A percentile compares a stretch with the other conserved stretches of the same genome.
phyloP scores from a whole-genome alignment of 148 eudicot species.

The Amaranthus cruentus region DNA sequence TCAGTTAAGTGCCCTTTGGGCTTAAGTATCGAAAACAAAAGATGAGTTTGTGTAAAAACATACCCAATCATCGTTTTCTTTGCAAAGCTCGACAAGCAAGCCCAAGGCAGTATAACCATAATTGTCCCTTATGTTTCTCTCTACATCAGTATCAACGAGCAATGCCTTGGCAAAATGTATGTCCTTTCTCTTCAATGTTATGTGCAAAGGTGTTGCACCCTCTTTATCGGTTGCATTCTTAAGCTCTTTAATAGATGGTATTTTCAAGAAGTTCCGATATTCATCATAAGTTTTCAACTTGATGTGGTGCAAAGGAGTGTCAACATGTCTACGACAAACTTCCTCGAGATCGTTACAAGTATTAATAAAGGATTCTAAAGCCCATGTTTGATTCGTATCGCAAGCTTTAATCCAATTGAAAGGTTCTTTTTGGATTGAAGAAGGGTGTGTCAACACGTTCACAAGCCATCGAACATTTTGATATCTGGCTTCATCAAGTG shows the following conservation, averaged over 20 bases:
- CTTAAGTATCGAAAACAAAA: no score
- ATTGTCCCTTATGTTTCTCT: not conserved
- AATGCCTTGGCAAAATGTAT: not conserved
- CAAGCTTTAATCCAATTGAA: conserved; percentile 1
- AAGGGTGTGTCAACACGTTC: not conserved
- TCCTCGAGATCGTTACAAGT: not conserved
- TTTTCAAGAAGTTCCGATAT: not conserved
- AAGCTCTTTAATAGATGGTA: not conserved
- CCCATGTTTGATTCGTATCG: not conserved
- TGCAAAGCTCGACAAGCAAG: not conserved
- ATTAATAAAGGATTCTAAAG: not conserved
- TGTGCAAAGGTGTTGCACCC: not conserved
- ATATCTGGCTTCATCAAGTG: not conserved
- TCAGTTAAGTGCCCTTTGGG: no score
- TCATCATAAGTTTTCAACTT: not conserved
- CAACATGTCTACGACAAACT: not conserved
- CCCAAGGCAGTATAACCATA: not conserved
- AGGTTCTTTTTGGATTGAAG: not conserved
- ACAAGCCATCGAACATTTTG: not conserved
- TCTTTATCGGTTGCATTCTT: not conserved
- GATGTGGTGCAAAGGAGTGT: conserved; percentile 6
- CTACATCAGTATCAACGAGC: not conserved
- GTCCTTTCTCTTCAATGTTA: not conserved
- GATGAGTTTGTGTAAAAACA: not conserved
- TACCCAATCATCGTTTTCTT: not conserved